Base-by-base conservation (phyloP, 2,329 filamentous ascomycete genomes). In the Cladosporium oxysporum region DNA sequence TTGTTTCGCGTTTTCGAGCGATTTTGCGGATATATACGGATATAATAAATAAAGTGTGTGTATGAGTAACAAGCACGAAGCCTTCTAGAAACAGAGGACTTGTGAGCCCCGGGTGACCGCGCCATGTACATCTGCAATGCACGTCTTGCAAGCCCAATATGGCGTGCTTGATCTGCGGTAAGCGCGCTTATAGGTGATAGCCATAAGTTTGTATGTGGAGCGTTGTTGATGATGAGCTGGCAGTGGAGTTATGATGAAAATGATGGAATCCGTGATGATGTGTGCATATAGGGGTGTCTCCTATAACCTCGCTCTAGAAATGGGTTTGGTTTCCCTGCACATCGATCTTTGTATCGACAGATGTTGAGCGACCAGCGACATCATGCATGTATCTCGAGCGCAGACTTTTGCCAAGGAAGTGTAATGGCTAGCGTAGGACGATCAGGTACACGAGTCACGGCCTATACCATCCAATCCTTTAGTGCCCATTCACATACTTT, bases 121-220 rank as follows among this genome's bases (percentile, higher is more conserved):
- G 50, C 50, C 50, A 21, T 29, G 23, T 55, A 12, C 18, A 29
- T 55, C 31, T 41, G 14, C 28, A 33, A 33, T 62, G 60, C 60
- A 62, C 60, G 60, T 62, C 60, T 62, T 62, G 60, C 31, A 18
- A 41, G 47, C 60, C 21, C 14, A 7, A 44, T 41, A 62, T 62
- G 47, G 60, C 60, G 60, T 62, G 60, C 29, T 62, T 23, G 10
- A 37, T 41, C 10, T n/a, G 58, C 58, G 28, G 7, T 29, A n/a
- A 47, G 37, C 26, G 57, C 57, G 33, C 26, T 59, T 59, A 21
- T 10, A 21, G 41, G 11, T n/a, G 41, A 7, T n/a, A 11, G 41
- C 21, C 41, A 21, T 11, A 47, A 47, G 41, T 47, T 47, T 47
- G 41, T 10, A 23, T 12, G 7, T 11, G 12, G 8, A 47, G 4